Evolutionary conservation across 208 protist genomes (phyloP).

Genomic region (Angomonas deanei): DNA sequence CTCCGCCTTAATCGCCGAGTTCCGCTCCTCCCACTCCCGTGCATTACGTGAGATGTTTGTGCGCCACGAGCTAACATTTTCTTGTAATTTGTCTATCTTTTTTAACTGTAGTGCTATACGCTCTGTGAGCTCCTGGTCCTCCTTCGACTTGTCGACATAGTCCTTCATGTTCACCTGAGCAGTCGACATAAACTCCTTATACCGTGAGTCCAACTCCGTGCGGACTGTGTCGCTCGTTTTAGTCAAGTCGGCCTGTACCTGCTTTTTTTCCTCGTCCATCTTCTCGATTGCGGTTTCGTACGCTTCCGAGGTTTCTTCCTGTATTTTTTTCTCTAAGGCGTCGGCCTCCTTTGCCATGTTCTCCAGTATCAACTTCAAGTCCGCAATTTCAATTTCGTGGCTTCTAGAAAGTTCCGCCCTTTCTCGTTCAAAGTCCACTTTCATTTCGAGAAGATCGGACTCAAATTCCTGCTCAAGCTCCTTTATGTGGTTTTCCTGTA

Average conservation of each 20-base stretch:
- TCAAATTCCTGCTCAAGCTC: conserved; percentile 90
- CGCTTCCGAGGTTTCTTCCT: conserved; percentile 78
- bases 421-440: conserved; percentile 91
- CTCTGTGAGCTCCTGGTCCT: conserved; percentile 90
- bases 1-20: conserved; percentile 87
- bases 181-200: conserved; percentile 90
- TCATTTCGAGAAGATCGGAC: conserved; percentile 82
- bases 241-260: conserved; percentile 80
- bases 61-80: conserved; percentile 86
- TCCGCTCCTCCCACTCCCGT: conserved; percentile 91
- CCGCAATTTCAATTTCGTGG: conserved; percentile 75
- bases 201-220: conserved; percentile 70
- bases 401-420: conserved; percentile 72
- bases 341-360: conserved; percentile 88
- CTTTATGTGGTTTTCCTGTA: conserved; percentile 75
- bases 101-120: conserved; percentile 86
- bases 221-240: conserved; percentile 64
- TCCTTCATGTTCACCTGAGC: conserved; percentile 93
- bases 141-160: conserved; percentile 93
- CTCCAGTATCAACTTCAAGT: conserved; percentile 86
- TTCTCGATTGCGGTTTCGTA: conserved; percentile 91
- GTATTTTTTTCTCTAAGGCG: conserved; percentile 80
- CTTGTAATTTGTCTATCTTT: conserved; percentile 93
- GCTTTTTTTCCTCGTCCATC: conserved; percentile 88
- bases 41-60: conserved; percentile 87